phyloP scores from a whole-genome alignment of 164 flowering plant species.

The Vitis riparia region DNA sequence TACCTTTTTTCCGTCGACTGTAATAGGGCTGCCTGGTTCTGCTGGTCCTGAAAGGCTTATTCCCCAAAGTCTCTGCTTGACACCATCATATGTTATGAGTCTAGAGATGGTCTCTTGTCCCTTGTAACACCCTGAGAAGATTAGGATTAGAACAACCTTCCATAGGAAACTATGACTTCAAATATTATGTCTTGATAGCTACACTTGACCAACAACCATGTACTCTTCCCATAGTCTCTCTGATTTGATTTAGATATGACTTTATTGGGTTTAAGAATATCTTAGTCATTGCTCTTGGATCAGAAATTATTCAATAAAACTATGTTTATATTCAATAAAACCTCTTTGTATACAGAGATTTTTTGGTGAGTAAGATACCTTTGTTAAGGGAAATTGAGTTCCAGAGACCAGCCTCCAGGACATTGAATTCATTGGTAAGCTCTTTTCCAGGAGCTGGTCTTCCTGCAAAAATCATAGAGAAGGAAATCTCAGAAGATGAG shows the following conservation, averaged over 20 bases:
- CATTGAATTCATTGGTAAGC: slow-evolving; percentile 81
- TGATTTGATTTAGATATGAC: no score
- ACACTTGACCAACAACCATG: no score
- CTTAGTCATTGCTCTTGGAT: no score
- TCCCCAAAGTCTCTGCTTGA: slow-evolving; percentile 81
- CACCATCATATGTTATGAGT: slow-evolving; percentile 82
- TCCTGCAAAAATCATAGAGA: slow-evolving; percentile 43
- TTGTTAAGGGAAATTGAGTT: slow-evolving; percentile 72
- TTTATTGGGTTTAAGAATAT: no score
- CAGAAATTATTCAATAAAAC: no score
- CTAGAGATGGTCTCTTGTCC: slow-evolving; percentile 91
- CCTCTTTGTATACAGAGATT: not conserved
- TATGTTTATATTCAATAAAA: no score
- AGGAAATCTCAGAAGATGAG: not conserved
- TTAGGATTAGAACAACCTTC: not conserved
- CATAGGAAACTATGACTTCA: no score
- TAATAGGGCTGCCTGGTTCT: slow-evolving; percentile 69
- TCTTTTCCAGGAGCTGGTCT: slow-evolving; percentile 84
- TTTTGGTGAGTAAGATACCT: slow-evolving; percentile 32
- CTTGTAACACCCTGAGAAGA: slow-evolving; percentile 75
- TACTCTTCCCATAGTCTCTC: no score
- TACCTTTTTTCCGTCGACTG: slow-evolving; percentile 73
- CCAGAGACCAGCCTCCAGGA: slow-evolving; percentile 88
- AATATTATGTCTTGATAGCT: no score
- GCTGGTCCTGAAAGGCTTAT: slow-evolving; percentile 57